Evolutionary conservation across 2,329 filamentous ascomycete species (phyloP).

Genomic region (Pseudophaeomoniella oleicola): DNA sequence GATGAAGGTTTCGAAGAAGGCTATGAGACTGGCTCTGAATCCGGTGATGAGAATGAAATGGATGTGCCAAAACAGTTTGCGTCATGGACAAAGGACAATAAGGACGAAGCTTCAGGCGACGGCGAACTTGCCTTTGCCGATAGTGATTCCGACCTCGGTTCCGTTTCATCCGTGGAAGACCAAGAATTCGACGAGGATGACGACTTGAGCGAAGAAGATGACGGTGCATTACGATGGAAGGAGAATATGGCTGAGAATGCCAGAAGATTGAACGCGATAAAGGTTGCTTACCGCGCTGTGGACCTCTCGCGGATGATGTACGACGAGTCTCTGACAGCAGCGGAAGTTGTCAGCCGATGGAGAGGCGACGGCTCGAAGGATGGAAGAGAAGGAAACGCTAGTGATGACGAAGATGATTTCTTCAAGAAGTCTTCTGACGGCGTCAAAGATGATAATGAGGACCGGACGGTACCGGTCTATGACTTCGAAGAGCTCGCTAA

Average conservation of each 20-base stretch:
- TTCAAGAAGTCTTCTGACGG: constrained; percentile 42
- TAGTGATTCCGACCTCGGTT: constrained; percentile 91
- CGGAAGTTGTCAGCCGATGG: constrained; percentile 68
- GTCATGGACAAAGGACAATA: constrained; percentile 27
- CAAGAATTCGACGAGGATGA: constrained; percentile 34
- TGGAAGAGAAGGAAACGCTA: constrained; percentile 39
- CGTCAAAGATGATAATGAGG: constrained; percentile 44
- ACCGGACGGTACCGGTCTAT: constrained; percentile 62
- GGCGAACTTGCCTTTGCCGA: constrained; percentile 84
- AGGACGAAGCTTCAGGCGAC: constrained; percentile 39
- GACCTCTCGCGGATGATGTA: constrained; percentile 86
- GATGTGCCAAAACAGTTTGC: constrained; percentile 6
- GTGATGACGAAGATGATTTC: constrained; percentile 52
- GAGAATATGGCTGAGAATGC: constrained; percentile 68
- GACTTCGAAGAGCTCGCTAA: constrained; percentile 68
- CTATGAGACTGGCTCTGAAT: constrained; percentile 36
- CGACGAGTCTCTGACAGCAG: constrained; percentile 60
- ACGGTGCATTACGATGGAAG: constrained; percentile 71
- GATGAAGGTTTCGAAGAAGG: constrained; percentile 36
- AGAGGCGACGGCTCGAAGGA: constrained; percentile 49
- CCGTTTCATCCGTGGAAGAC: constrained; percentile 53
- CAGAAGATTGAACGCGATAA: constrained; percentile 52
- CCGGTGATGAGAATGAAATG: constrained; percentile 37
- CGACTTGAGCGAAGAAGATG: constrained; percentile 47
- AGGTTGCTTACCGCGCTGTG: constrained; percentile 58